Evolutionary conservation across 768 basidiomycete species (phyloP).

Genomic region (Russula sp.): DNA sequence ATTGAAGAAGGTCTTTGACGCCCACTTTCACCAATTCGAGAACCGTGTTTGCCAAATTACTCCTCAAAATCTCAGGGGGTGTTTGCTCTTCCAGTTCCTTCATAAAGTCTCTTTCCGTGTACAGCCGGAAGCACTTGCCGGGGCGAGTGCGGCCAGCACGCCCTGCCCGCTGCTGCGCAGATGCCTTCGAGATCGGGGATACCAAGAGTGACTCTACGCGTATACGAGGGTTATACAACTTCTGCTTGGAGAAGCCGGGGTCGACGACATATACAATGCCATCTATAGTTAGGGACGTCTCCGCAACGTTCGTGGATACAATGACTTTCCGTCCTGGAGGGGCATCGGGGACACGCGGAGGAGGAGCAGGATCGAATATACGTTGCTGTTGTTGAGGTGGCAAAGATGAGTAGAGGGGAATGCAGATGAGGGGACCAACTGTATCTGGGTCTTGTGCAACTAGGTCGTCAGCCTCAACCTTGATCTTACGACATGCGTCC

Average conservation of each 20-base stretch:
- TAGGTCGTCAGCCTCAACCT: slow-evolving; percentile 82
- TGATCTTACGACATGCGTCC: slow-evolving; percentile 90
- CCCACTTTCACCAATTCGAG: slow-evolving; percentile 92
- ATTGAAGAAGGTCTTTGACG: slow-evolving; percentile 83
- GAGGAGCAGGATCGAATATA: slow-evolving; percentile 88
- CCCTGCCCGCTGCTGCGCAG: slow-evolving; percentile 92
- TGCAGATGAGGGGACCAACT: slow-evolving; percentile 81
- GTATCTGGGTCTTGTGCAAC: slow-evolving; percentile 57
- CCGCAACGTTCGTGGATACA: slow-evolving; percentile 94
- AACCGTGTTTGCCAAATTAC: slow-evolving; percentile 89
- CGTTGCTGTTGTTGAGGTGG: slow-evolving; percentile 93
- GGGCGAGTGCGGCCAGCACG: slow-evolving; percentile 94
- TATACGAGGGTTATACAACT: slow-evolving; percentile 95
- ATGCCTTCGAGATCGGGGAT: slow-evolving; percentile 93
- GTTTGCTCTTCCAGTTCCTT: slow-evolving; percentile 94
- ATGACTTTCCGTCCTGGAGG: slow-evolving; percentile 91
- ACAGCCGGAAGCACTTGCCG: slow-evolving; percentile 94
- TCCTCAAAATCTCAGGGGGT: slow-evolving; percentile 89
- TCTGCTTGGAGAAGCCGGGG: slow-evolving; percentile 96
- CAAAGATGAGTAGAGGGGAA: slow-evolving; percentile 92
- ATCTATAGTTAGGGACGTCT: slow-evolving; percentile 95
- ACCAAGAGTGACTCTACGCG: slow-evolving; percentile 92
- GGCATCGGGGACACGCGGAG: slow-evolving; percentile 49
- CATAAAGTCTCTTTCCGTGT: slow-evolving; percentile 97
- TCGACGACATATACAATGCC: slow-evolving; percentile 99